A percentile compares a stretch with the other conserved stretches of the same genome.
Conservation (phyloP, 768 basidiomycete species). For the Inosperma sp. region DNA sequence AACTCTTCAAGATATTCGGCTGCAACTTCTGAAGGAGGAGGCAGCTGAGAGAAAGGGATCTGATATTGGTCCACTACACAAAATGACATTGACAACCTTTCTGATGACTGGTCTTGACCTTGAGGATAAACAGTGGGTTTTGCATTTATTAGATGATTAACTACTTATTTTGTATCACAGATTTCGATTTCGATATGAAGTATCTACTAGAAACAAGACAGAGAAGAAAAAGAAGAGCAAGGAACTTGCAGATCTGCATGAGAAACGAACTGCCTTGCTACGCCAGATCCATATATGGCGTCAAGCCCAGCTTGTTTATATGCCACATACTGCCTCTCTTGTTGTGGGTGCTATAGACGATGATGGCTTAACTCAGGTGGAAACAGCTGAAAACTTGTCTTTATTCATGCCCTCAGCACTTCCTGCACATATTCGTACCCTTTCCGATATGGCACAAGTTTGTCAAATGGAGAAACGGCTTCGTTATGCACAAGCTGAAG, state of each 20-base stretch:
- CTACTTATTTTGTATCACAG: background rate
- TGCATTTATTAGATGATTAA: background rate
- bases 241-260: conserved; percentile 12
- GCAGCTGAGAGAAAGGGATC: background rate
- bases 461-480: conserved; percentile 14
- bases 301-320: conserved; percentile 11
- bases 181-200: background rate
- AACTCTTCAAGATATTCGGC: background rate
- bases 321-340: conserved; percentile 7
- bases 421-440: background rate
- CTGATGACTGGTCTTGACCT: background rate
- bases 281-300: conserved; percentile 13
- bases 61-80: background rate
- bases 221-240: conserved; percentile 1
- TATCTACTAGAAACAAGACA: too few species aligned
- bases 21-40: background rate
- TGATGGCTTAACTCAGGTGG: background rate
- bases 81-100: background rate
- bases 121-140: background rate
- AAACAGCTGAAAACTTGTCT: background rate
- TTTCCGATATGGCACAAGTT: background rate
- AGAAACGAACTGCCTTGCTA: conserved; percentile 4
- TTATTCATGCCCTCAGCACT: conserved; percentile 8
- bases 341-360: background rate
- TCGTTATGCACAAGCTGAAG: conserved; percentile 17